phyloP scores from a whole-genome alignment of 148 eudicot species.

The Bassia scoparia region DNA sequence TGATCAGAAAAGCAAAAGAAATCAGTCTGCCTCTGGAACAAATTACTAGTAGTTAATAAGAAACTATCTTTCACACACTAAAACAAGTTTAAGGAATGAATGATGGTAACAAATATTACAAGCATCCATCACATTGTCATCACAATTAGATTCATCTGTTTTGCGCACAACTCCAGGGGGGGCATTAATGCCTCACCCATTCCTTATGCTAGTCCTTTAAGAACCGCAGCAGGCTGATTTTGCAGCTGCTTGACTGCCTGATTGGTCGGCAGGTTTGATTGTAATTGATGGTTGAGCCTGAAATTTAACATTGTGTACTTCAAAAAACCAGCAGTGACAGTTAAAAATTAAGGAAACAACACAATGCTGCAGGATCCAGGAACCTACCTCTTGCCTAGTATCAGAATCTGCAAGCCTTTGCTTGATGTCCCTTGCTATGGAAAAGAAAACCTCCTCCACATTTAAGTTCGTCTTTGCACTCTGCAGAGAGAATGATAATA shows the following conservation, averaged over 20 bases:
- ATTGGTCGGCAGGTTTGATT: constrained; percentile 52
- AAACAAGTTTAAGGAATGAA: constrained; percentile 40
- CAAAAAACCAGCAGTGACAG: not conserved
- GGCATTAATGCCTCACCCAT: constrained; percentile 5
- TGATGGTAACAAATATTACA: constrained; percentile 45
- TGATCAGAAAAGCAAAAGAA: not conserved
- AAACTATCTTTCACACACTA: constrained; percentile 49
- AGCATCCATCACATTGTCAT: constrained; percentile 32
- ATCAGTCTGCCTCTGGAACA: constrained; percentile 8
- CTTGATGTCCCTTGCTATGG: constrained; percentile 87
- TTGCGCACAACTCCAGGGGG: constrained; percentile 12
- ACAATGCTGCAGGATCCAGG: not conserved
- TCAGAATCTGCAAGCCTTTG: constrained; percentile 88
- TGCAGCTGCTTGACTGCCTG: constrained; percentile 44
- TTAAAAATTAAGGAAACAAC: not conserved
- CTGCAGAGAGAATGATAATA: constrained; percentile 33
- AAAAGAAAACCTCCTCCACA: constrained; percentile 91
- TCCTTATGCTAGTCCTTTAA: constrained; percentile 19
- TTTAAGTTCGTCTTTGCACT: constrained; percentile 93
- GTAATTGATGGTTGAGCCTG: constrained; percentile 65
- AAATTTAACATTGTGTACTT: not conserved
- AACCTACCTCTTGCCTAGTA: constrained; percentile 63
- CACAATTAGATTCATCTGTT: constrained; percentile 27
- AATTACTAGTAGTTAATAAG: constrained; percentile 28
- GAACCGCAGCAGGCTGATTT: constrained; percentile 83